Base-by-base conservation (phyloP, 2,329 filamentous ascomycete genomes). In the Pseudogymnoascus sp. region DNA sequence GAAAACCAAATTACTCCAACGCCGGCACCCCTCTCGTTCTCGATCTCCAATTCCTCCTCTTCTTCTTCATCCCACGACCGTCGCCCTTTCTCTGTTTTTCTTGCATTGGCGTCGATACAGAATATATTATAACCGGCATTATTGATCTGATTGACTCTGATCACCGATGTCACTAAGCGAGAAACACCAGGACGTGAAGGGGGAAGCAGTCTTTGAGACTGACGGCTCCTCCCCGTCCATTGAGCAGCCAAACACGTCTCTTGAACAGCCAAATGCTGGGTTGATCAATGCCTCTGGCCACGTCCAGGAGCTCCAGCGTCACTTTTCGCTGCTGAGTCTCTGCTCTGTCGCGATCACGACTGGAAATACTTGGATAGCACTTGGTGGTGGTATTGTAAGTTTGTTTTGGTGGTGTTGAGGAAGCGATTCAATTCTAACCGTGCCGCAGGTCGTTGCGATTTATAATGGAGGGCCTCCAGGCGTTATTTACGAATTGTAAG, bases 381-480 rank as follows among this genome's bases (percentile, higher is more conserved):
- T 80, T n/a, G 79, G 79, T 62, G 78, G 79, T n/a, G 77, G 75
- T 25, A 78, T 81, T 68, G 77, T 79, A 70, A 61, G 75, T 72
- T 72, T 77, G 79, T 14, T 25, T 34, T 6, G 8, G 16, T 19
- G 8, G n/a, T 34, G 8, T 31, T 31, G n/a, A 19, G 14, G 6
- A 16, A 8, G n/a, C 25, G 13, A 19, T 31, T 57, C n/a, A 14
- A 31, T 19, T 13, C 48, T 57, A 31, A 57, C 11, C 14, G 3
- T 34, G 25, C 7, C 25, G 25, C 25, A 57, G 48, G 48, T 57
- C 48, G 19, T 80, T 51, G 82, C 82, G 16, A 79, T 86, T 65
- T 79, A 77, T 70, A 85, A 87, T 71, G 84, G 84, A 67, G 84
- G 84, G 0, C 80, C 83, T 0, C 80, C 84, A 0, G 83, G 83